phyloP scores from a whole-genome alignment of 2,329 filamentous ascomycete species.

The Amylocarpus encephaloides region DNA sequence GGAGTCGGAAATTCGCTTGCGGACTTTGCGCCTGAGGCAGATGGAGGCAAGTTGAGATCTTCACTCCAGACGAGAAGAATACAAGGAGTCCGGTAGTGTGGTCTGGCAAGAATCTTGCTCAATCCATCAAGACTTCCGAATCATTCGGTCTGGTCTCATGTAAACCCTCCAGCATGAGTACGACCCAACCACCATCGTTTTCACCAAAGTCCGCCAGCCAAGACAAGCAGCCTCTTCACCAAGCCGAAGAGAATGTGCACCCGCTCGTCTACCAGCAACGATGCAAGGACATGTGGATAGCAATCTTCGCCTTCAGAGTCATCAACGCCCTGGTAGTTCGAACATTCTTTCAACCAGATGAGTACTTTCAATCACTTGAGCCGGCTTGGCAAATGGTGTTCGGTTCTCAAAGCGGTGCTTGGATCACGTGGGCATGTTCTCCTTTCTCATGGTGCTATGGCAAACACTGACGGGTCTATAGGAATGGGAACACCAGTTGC shows the following conservation, averaged over 20 bases:
- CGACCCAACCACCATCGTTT: not conserved
- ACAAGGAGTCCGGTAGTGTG: no score
- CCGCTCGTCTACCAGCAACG: slow-evolving; percentile 25
- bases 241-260: slow-evolving; percentile 16
- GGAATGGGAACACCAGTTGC: slow-evolving; percentile 88
- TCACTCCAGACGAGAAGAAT: no score
- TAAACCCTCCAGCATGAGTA: not conserved
- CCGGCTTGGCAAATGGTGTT: slow-evolving; percentile 89
- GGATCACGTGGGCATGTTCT: slow-evolving; percentile 84
- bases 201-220: not conserved
- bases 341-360: slow-evolving; percentile 97
- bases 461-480: slow-evolving; percentile 35
- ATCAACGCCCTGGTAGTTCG: slow-evolving; percentile 70
- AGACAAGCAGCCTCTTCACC: not conserved
- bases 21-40: no score
- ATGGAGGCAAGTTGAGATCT: no score
- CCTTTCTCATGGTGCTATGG: slow-evolving; percentile 44
- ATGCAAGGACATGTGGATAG: slow-evolving; percentile 25
- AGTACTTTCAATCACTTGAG: slow-evolving; percentile 93
- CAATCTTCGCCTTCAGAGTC: slow-evolving; percentile 62
- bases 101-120: no score
- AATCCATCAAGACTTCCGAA: not conserved
- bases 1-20: no score
- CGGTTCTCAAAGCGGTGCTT: slow-evolving; percentile 69
- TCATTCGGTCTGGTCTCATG: not conserved